Conservation (phyloP, 2,329 filamentous ascomycete species). For the Blastomyces percursus region DNA sequence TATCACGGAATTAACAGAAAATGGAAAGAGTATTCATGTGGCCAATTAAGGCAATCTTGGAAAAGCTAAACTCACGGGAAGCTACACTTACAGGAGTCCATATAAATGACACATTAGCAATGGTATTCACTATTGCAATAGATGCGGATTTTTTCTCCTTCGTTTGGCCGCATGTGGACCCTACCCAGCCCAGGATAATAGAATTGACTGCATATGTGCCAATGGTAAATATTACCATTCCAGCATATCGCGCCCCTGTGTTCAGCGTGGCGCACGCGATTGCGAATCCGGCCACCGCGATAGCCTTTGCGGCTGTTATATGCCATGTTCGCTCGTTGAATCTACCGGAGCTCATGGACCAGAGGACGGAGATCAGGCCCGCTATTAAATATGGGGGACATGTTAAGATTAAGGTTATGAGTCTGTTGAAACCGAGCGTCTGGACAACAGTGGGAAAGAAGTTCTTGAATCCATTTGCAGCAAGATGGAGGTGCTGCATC, state of each 20-base stretch:
- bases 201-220: conserved; percentile 26
- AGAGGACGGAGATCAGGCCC: neutral
- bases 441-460: conserved; percentile 37
- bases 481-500: conserved; percentile 40
- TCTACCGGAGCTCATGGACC: neutral
- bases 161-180: neutral
- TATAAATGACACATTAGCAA: neutral
- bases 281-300: neutral
- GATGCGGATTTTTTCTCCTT: neutral
- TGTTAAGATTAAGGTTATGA: conserved; percentile 41
- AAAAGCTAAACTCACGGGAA: neutral
- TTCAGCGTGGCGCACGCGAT: neutral
- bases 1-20: neutral
- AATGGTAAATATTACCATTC: conserved; percentile 18
- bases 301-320: neutral
- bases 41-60: neutral
- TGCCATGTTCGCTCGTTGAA: neutral
- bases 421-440: conserved; percentile 36
- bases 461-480: conserved; percentile 36
- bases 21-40: neutral
- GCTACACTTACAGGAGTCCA: neutral
- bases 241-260: neutral
- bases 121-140: neutral
- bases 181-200: conserved; percentile 32
- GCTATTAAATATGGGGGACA: conserved; percentile 10